These are phyloP conservation scores for Rhodotorula graminis DNA, from an alignment of 768 basidiomycete species.

Conservation along the genomic window DNA sequence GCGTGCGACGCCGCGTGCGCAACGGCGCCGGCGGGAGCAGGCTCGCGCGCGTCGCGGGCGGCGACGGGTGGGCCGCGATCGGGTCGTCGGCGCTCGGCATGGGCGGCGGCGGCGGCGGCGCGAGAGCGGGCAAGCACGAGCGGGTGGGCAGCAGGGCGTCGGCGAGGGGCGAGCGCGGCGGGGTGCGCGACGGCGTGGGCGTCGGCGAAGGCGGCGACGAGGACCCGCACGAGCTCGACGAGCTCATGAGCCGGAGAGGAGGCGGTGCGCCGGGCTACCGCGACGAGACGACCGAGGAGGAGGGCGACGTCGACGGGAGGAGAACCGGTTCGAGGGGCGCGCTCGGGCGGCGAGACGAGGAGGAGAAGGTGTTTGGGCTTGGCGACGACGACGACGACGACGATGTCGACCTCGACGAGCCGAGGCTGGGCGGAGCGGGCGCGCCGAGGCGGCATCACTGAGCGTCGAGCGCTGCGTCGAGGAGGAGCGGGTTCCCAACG, in stretches of 20 bases:
- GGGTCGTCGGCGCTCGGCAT: background rate
- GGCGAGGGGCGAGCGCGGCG: background rate
- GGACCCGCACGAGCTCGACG: constrained; percentile 33
- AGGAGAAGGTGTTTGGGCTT: constrained; percentile 32
- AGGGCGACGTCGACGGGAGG: background rate
- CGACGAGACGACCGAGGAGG: constrained; percentile 6
- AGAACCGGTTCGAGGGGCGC: background rate
- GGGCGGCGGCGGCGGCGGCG: no score
- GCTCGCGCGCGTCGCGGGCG: background rate
- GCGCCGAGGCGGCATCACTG: background rate
- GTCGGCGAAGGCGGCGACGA: background rate
- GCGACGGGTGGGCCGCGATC: constrained; percentile 7
- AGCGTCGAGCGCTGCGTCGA: background rate
- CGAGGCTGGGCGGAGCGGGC: background rate
- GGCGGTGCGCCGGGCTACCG: background rate
- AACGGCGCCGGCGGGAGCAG: background rate
- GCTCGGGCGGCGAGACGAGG: constrained; percentile 1
- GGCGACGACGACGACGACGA: constrained; percentile 34
- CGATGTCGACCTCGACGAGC: background rate
- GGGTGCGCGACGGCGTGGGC: background rate
- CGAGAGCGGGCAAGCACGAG: background rate
- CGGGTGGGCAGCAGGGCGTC: constrained; percentile 10
- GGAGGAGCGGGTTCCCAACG: no score
- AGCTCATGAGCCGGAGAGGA: constrained; percentile 11
- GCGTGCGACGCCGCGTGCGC: constrained; percentile 3